These are phyloP conservation scores for Aspergillus homomorphus DNA, from an alignment of 495 filamentous ascomycete species.

Conservation along the genomic window DNA sequence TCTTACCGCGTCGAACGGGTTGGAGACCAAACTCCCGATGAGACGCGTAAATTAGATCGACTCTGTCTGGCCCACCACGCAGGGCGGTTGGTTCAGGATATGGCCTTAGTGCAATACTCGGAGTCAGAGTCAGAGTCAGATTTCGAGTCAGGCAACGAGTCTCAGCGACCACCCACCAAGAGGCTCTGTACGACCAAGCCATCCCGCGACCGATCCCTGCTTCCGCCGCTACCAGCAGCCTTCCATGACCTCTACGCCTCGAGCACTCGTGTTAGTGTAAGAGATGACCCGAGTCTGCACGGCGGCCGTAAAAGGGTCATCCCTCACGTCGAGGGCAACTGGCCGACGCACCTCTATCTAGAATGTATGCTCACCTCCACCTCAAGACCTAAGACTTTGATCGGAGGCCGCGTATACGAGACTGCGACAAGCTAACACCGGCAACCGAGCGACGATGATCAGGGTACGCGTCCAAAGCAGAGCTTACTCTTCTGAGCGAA, in stretches of 20 bases:
- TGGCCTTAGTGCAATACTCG: conserved; percentile 73
- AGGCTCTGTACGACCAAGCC: conserved; percentile 19
- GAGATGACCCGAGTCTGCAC: conserved; percentile 81
- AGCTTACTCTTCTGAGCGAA: conserved; percentile 50
- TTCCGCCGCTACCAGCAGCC: conserved; percentile 68
- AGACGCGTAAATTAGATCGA: neutral
- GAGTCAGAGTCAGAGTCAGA: conserved; percentile 59
- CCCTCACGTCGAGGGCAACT: conserved; percentile 85
- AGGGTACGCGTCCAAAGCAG: conserved; percentile 67
- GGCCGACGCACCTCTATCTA: conserved; percentile 89
- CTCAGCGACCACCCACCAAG: conserved; percentile 26
- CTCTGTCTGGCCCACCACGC: neutral
- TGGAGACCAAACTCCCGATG: no score
- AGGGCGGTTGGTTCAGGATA: conserved; percentile 8
- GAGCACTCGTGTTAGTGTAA: conserved; percentile 64
- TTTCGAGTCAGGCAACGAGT: conserved; percentile 6
- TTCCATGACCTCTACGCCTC: conserved; percentile 92
- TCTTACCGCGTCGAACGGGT: no score
- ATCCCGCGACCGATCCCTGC: conserved; percentile 7
- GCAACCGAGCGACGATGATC: conserved; percentile 30
- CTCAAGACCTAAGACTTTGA: neutral
- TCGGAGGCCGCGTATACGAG: neutral
- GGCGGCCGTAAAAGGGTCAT: conserved; percentile 75
- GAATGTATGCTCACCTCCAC: conserved; percentile 65
- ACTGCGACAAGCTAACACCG: neutral